phyloP scores from a whole-genome alignment of 2,329 filamentous ascomycete species.

The Stachybotrys elegans region DNA sequence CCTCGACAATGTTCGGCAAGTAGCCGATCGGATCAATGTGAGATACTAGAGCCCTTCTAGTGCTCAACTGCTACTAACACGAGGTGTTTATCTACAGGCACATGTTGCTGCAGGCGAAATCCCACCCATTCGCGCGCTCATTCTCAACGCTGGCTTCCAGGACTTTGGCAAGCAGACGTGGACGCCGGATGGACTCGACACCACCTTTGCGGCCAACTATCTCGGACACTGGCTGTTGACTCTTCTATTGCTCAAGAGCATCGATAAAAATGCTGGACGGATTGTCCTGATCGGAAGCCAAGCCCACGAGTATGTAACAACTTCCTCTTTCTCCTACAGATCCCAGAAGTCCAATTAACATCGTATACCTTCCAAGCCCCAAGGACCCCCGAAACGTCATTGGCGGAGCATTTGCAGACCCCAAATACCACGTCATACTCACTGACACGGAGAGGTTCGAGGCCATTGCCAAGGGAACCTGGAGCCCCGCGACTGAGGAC shows the following conservation, averaged over 20 bases:
- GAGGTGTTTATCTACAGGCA: not conserved
- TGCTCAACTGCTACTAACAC: too few relatives aligned
- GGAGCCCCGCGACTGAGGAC: conserved; percentile 20
- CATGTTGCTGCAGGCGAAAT: conserved; percentile 23
- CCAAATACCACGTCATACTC: conserved; percentile 13
- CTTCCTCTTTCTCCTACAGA: too few relatives aligned
- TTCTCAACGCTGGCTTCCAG: conserved; percentile 28
- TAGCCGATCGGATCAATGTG: conserved; percentile 21
- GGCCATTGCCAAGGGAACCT: conserved; percentile 25
- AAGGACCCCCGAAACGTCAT: conserved; percentile 20
- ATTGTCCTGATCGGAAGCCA: conserved; percentile 26
- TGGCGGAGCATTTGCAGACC: conserved; percentile 3
- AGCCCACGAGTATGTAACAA: conserved; percentile 27
- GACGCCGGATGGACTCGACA: conserved; percentile 24
- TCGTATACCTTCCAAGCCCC: not conserved
- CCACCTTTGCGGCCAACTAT: conserved; percentile 27
- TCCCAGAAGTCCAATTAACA: not conserved
- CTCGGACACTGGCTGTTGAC: conserved; percentile 23
- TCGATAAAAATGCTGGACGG: conserved; percentile 20
- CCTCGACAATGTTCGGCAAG: conserved; percentile 19
- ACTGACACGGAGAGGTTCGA: conserved; percentile 7
- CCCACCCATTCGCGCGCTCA: conserved; percentile 32
- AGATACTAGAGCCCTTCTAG: too few relatives aligned
- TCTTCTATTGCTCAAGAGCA: conserved; percentile 25
- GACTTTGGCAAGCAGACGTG: conserved; percentile 19